Percentiles rank a stretch among this genome's conserved stretches.
Conservation (phyloP, 2,329 filamentous ascomycete species). For the Penicillium sp. region DNA sequence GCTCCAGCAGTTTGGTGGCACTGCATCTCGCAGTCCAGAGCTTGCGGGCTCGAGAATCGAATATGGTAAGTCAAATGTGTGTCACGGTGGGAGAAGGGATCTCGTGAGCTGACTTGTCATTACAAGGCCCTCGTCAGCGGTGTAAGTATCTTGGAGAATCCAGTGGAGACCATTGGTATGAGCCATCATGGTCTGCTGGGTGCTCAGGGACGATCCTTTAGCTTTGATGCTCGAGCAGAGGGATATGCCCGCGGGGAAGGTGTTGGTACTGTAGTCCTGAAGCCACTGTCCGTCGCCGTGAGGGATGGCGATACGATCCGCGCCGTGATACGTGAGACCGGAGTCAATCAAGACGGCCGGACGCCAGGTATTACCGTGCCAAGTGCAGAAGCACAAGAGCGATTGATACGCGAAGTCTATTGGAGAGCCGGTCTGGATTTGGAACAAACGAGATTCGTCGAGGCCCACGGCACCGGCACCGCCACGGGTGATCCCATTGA, state of each 20-base stretch:
- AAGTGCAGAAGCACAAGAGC: slow-evolving; percentile 33
- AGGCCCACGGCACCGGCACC: slow-evolving; percentile 35
- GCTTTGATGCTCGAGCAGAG: slow-evolving; percentile 31
- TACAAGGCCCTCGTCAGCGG: slow-evolving; percentile 36
- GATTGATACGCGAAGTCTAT: slow-evolving; percentile 33
- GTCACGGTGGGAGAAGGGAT: background rate
- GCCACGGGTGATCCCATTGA: slow-evolving; percentile 34
- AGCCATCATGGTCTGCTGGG: slow-evolving; percentile 38
- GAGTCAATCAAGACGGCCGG: slow-evolving; percentile 29
- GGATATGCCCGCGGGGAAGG: slow-evolving; percentile 37
- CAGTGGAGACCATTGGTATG: slow-evolving; percentile 29
- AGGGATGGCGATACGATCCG: slow-evolving; percentile 34
- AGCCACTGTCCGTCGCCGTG: slow-evolving; percentile 28
- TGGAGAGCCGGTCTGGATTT: slow-evolving; percentile 24
- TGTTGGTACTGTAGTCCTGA: slow-evolving; percentile 32
- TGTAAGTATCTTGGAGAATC: slow-evolving; percentile 36
- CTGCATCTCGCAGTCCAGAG: slow-evolving; percentile 40
- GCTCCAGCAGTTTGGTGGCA: slow-evolving; percentile 37
- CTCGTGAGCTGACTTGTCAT: background rate
- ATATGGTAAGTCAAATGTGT: slow-evolving; percentile 17
- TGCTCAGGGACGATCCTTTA: slow-evolving; percentile 29
- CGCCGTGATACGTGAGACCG: slow-evolving; percentile 31
- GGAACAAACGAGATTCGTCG: slow-evolving; percentile 23
- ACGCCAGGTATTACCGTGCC: slow-evolving; percentile 47
- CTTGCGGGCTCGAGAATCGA: slow-evolving; percentile 18